Percentiles rank a stretch among this genome's conserved stretches.
Conservation (phyloP, 805 yeast genomes). For the Teunomyces aglyptinius region DNA sequence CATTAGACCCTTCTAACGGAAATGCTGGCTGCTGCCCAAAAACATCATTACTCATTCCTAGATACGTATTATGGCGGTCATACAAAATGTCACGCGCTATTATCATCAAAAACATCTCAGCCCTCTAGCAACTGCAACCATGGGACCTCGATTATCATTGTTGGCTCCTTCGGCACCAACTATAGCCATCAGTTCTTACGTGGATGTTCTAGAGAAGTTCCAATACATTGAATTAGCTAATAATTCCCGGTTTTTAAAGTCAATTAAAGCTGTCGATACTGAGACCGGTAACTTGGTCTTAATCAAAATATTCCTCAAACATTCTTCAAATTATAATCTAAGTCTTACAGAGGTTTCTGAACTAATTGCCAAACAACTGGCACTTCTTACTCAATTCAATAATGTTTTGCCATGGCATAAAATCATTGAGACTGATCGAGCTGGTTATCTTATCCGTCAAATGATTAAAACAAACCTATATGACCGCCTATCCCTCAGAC, state of each 20-base stretch:
- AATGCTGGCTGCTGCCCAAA: slow-evolving; percentile 34
- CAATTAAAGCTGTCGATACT: slow-evolving; percentile 72
- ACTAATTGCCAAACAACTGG: slow-evolving; percentile 33
- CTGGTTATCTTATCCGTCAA: slow-evolving; percentile 87
- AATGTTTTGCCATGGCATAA: slow-evolving; percentile 71
- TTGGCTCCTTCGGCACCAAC: slow-evolving; percentile 90
- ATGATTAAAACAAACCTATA: slow-evolving; percentile 76
- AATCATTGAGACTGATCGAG: slow-evolving; percentile 84
- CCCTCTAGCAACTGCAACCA: slow-evolving; percentile 20
- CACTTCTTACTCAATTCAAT: slow-evolving; percentile 45
- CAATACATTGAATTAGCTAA: slow-evolving; percentile 77
- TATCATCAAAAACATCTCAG: background rate
- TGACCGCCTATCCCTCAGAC: slow-evolving; percentile 82
- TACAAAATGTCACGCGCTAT: slow-evolving; percentile 1
- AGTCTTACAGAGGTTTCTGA: slow-evolving; percentile 25
- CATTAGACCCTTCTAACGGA: slow-evolving; percentile 12
- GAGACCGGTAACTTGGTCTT: slow-evolving; percentile 64
- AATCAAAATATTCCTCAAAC: slow-evolving; percentile 81
- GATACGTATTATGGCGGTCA: background rate
- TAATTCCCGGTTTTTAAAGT: slow-evolving; percentile 80
- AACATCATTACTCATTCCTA: slow-evolving; percentile 14
- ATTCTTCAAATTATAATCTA: slow-evolving; percentile 33
- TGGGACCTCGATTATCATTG: slow-evolving; percentile 87
- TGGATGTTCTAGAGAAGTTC: slow-evolving; percentile 71
- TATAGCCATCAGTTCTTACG: slow-evolving; percentile 85